Evolutionary conservation across 1,139 yeast genomes (phyloP), one percentile per base, ranked within the genome.

Genomic region (Spencermartinsiella ligniputridi): DNA sequence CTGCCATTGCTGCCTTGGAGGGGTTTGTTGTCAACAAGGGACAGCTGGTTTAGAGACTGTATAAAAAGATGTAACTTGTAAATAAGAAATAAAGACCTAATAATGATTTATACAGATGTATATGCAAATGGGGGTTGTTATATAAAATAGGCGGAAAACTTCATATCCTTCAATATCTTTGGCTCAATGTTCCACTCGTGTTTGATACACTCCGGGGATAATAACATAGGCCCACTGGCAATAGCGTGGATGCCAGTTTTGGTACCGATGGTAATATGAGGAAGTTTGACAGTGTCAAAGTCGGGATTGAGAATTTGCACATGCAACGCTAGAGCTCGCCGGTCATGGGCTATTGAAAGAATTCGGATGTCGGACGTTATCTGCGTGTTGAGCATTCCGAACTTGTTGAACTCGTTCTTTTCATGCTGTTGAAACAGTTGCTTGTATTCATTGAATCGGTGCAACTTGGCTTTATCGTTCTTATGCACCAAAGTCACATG

Each of bases 1-100:
- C 98, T 42, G 97, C 97, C 36, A 86, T 92, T 72, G 92, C 98
- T 11, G 96, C 81, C 1, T 74, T 92, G 42, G 97, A 92, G 58
- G 89, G 83, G 0, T 87, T 90, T 65, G 96, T 90, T 3, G 75
- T 83, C 41, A 86, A 88, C 68, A 82, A 85, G 62, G 96, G 95
- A 42, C 74, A 80, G 48, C 68, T 77, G 38, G 25, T 33, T 32
- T 41, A 27, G 25, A 25, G 25, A 22, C 11, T n/a, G n/a, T n/a
- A n/a, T n/a, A 12, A 24, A 24, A 24, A n/a, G n/a, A n/a, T n/a
- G n/a, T n/a, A n/a, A n/a, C n/a, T n/a, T n/a, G n/a, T n/a, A n/a
- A n/a, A n/a, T n/a, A n/a, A n/a, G n/a, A n/a, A n/a, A n/a, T n/a
- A n/a, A n/a, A n/a, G n/a, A n/a, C n/a, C n/a, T n/a, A n/a, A n/a